Evolutionary conservation across 2,329 filamentous ascomycete genomes (phyloP).

Genomic region (Calonectria pauciramosa): DNA sequence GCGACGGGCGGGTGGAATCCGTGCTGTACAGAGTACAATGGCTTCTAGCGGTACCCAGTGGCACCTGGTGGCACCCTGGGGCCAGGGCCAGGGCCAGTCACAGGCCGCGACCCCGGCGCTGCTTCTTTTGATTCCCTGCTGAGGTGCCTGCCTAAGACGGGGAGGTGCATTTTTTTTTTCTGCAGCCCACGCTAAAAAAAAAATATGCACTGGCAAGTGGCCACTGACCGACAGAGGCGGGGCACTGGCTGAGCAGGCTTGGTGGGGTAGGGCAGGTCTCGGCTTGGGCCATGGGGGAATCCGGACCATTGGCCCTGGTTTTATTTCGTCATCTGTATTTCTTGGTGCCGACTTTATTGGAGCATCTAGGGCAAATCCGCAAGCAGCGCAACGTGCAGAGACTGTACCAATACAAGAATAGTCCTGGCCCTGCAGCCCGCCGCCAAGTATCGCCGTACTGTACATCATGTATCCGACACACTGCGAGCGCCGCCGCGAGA

Average conservation of each 20-base stretch:
- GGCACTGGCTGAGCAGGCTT: conserved; percentile 16
- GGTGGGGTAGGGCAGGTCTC: conserved; percentile 38
- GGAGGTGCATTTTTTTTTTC: conserved; percentile 20
- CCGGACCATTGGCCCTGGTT: conserved; percentile 36
- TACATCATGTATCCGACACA: not conserved
- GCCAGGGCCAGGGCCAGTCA: not conserved
- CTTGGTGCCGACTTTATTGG: conserved; percentile 22
- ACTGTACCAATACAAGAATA: conserved; percentile 13
- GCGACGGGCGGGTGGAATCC: conserved; percentile 5
- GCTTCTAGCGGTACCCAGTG: not conserved
- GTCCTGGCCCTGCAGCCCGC: not conserved
- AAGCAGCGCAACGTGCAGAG: conserved; percentile 2
- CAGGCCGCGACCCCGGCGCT: not conserved
- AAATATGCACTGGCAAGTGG: conserved; percentile 12
- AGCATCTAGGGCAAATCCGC: conserved; percentile 22
- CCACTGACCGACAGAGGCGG: conserved; percentile 8
- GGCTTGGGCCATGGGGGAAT: conserved; percentile 22
- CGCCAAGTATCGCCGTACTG: not conserved
- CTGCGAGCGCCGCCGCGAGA: not conserved
- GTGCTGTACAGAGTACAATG: conserved; percentile 5
- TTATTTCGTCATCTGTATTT: conserved; percentile 42
- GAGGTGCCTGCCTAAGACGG: conserved; percentile 25
- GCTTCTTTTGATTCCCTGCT: conserved; percentile 7
- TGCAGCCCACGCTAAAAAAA: conserved; percentile 8
- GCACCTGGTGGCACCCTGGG: not conserved